Conservation (phyloP, 2,329 filamentous ascomycete species). For the Fusarium foetens region DNA sequence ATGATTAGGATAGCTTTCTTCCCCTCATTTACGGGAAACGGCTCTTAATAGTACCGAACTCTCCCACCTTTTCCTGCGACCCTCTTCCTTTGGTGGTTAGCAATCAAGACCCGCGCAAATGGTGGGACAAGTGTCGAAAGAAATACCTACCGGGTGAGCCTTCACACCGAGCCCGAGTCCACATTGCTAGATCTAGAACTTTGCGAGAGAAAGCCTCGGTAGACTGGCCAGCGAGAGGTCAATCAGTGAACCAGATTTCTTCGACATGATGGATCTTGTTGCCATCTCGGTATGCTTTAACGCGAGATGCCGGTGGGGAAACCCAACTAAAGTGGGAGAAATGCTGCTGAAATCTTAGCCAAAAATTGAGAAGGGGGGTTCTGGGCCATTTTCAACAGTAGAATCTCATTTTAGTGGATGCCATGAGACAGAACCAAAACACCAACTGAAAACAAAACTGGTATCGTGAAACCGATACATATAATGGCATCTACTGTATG, state of each 20-base stretch:
- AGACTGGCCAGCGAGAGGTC: constrained; percentile 10
- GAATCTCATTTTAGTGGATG: neutral
- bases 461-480: constrained; percentile 3
- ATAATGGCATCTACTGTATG: neutral
- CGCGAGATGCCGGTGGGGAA: constrained; percentile 41
- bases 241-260: constrained; percentile 12
- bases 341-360: neutral
- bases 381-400: neutral
- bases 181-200: constrained; percentile 4
- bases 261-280: constrained; percentile 9
- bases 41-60: constrained; percentile 36
- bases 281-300: constrained; percentile 40
- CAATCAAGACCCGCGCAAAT: constrained; percentile 35
- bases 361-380: neutral
- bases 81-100: constrained; percentile 20
- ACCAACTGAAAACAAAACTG: neutral
- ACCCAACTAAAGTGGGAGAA: constrained; percentile 1
- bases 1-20: neutral
- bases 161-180: constrained; percentile 16
- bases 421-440: neutral
- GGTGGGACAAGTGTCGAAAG: constrained; percentile 23
- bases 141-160: neutral
- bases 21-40: constrained; percentile 33
- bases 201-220: constrained; percentile 3
- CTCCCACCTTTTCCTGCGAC: constrained; percentile 8